phyloP scores from a whole-genome alignment of 768 basidiomycete genomes.

The Auricularia cornea region DNA sequence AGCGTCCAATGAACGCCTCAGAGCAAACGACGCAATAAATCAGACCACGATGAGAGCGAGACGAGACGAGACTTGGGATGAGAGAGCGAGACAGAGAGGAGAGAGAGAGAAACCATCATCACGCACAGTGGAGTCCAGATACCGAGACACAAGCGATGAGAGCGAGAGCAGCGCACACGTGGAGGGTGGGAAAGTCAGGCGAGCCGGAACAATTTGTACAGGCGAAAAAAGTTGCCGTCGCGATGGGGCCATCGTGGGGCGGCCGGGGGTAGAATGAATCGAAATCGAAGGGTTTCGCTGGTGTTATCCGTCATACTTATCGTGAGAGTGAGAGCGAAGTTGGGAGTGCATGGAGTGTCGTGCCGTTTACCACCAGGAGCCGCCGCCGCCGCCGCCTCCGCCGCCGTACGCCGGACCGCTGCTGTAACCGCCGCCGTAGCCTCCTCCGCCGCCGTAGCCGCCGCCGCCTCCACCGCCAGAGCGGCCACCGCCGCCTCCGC shows the following conservation, averaged over 20 bases:
- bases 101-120: conserved; percentile 9
- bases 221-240: background rate
- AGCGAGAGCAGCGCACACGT: conserved; percentile 12
- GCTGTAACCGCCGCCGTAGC: conserved; percentile 24
- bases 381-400: conserved; percentile 36
- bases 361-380: conserved; percentile 41
- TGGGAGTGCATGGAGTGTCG: conserved; percentile 7
- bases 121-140: conserved; percentile 12
- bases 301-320: conserved; percentile 1
- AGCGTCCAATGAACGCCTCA: background rate
- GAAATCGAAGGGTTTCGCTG: conserved; percentile 11
- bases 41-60: background rate
- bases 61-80: background rate
- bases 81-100: conserved; percentile 8
- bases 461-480: conserved; percentile 31
- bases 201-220: background rate
- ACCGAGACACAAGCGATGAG: conserved; percentile 16
- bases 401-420: conserved; percentile 33
- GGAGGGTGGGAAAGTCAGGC: background rate
- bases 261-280: conserved; percentile 9
- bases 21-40: background rate
- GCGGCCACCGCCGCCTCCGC: conserved; percentile 20
- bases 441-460: conserved; percentile 16
- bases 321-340: conserved; percentile 1
- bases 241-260: conserved; percentile 22